Conservation (phyloP, 129 eudicot genomes). For the Helianthus tuberosus region DNA sequence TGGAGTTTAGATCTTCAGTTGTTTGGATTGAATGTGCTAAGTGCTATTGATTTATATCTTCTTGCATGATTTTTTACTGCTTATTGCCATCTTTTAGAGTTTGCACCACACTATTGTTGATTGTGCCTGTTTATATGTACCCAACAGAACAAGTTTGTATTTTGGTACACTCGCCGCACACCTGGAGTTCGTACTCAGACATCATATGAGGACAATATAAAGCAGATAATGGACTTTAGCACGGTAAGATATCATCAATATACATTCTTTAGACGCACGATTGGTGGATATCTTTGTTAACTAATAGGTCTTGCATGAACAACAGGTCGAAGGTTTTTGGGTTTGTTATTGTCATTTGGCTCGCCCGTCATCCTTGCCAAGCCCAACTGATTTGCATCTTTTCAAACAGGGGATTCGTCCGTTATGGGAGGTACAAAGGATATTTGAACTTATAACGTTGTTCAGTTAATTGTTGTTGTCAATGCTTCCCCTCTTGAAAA, state of each 20-base stretch:
- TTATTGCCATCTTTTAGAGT: constrained; percentile 7
- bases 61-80: background rate
- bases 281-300: constrained; percentile 9
- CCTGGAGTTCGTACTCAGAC: constrained; percentile 91
- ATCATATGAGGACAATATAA: constrained; percentile 93
- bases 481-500: background rate
- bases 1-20: constrained; percentile 12
- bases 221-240: constrained; percentile 83
- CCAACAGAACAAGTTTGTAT: constrained; percentile 78
- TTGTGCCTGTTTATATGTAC: constrained; percentile 13
- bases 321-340: constrained; percentile 90
- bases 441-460: background rate
- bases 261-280: constrained; percentile 5
- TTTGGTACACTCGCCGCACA: constrained; percentile 99
- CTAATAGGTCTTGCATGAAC: constrained; percentile 15
- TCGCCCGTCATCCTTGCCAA: constrained; percentile 90
- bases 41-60: constrained; percentile 12
- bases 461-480: background rate
- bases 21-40: constrained; percentile 26
- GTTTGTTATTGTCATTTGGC: constrained; percentile 93
- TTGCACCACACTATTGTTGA: background rate
- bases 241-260: constrained; percentile 41
- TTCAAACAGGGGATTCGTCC: constrained; percentile 99
- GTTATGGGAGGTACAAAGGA: constrained; percentile 78
- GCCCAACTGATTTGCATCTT: constrained; percentile 99